Conservation (phyloP, 352 stramenopile species). For the Phytopythium delawarense region DNA sequence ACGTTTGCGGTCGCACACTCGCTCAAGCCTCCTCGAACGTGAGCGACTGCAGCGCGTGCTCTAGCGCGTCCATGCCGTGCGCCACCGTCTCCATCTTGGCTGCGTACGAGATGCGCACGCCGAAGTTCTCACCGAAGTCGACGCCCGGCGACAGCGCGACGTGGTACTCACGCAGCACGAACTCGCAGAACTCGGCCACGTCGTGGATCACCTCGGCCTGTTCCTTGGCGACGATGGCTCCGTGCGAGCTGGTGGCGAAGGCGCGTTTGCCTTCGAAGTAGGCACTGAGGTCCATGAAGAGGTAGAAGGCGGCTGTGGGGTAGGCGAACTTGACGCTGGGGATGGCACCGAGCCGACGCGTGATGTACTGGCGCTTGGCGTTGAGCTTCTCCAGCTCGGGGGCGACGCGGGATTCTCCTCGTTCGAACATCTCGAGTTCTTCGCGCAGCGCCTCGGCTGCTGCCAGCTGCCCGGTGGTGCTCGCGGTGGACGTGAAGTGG, state of each 20-base stretch:
- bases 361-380: too few relatives aligned
- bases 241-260: too few relatives aligned
- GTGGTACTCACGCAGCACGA: constrained; percentile 88
- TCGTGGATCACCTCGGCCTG: constrained; percentile 29
- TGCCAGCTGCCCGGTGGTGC: constrained; percentile 89
- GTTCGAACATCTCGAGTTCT: constrained; percentile 48
- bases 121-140: constrained; percentile 92
- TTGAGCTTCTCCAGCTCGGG: constrained; percentile 25
- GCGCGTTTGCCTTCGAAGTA: constrained; percentile 65
- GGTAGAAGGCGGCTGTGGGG: constrained; percentile 94
- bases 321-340: constrained; percentile 74
- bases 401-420: constrained; percentile 41
- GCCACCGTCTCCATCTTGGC: constrained; percentile 86
- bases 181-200: constrained; percentile 84
- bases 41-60: constrained; percentile 49
- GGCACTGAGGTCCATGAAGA: constrained; percentile 89
- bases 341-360: constrained; percentile 84
- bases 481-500: constrained; percentile 94
- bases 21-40: constrained; percentile 22
- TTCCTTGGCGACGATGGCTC: too few relatives aligned
- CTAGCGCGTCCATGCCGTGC: constrained; percentile 55
- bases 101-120: constrained; percentile 94
- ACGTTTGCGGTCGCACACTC: too few relatives aligned
- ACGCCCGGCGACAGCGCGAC: constrained; percentile 94
- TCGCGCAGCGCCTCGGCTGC: constrained; percentile 88